Evolutionary conservation across 2,329 filamentous ascomycete species (phyloP), one percentile per base, ranked within the genome.

Genomic region (Epichloe bromicola): DNA sequence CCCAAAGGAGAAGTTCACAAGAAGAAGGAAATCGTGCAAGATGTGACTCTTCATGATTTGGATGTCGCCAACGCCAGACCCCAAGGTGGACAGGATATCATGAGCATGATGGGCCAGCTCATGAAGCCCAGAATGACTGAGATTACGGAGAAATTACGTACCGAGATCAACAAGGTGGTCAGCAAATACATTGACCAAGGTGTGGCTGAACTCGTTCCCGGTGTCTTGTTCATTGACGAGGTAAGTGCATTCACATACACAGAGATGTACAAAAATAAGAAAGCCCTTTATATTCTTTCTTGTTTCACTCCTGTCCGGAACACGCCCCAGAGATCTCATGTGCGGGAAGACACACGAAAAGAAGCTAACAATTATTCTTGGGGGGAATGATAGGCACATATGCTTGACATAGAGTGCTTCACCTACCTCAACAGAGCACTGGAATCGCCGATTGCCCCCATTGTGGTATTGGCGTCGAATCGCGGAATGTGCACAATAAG

Each of bases 91-190:
- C 93, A 98, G 74, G 93, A 98, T 68, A 95, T 98, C 58, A 97
- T 98, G 90, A 96, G 90, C 74, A 97, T 98, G 93, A 97, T 98
- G 91, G 93, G 93, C 61, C 93, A 98, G 70, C 73, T 98, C 63
- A 96, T 97, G 89, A 97, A 97, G 78, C 93, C 93, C 55, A 94
- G 94, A 75, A 96, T 96, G 83, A 98, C 93, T 5, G 93, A 98
- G 68, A 97, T 98, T 63, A 98, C 93, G 33, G 93, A 98, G 70
- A 98, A 98, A 74, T 74, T 98, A 63, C 82, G 93, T 54, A 75
- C 80, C 51, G 93, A 98, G 73, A 97, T 98, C 74, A 96, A 98
- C 80, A 97, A 97, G 74, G 91, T 98, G 33, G 93, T 98, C 59
- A 95, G 89, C 76, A 89, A 91, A 69, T 98, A 97, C 71, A 98